phyloP scores from a whole-genome alignment of 2,329 filamentous ascomycete genomes.

The Pleurostoma richardsiae region DNA sequence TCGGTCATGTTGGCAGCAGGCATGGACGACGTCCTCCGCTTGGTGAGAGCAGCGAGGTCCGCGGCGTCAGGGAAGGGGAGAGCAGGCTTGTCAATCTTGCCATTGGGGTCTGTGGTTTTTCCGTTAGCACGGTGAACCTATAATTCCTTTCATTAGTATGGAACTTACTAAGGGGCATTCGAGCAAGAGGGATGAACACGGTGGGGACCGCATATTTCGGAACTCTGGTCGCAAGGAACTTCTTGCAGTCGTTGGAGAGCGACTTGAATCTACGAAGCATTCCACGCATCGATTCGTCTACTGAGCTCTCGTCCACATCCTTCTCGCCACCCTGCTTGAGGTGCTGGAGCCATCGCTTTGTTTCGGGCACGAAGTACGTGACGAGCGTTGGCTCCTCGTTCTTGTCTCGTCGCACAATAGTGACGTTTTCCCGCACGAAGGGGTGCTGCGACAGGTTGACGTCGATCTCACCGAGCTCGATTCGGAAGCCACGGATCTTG shows the following conservation, averaged over 20 bases:
- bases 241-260: slow-evolving; percentile 39
- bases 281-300: no score
- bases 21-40: slow-evolving; percentile 33
- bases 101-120: slow-evolving; percentile 54
- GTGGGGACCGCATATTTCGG: slow-evolving; percentile 73
- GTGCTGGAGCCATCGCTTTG: slow-evolving; percentile 67
- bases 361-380: slow-evolving; percentile 84
- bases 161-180: slow-evolving; percentile 57
- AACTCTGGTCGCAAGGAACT: slow-evolving; percentile 59
- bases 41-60: slow-evolving; percentile 39
- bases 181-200: slow-evolving; percentile 66
- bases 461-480: slow-evolving; percentile 93
- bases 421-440: slow-evolving; percentile 78
- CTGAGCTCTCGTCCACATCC: slow-evolving; percentile 41
- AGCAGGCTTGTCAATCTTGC: slow-evolving; percentile 75
- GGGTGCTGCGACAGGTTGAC: slow-evolving; percentile 70
- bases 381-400: slow-evolving; percentile 83
- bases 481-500: slow-evolving; percentile 93
- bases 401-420: slow-evolving; percentile 75
- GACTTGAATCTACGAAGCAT: slow-evolving; percentile 21
- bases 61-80: slow-evolving; percentile 77
- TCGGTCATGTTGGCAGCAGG: no score
- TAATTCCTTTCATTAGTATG: slow-evolving; percentile 9
- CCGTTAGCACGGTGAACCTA: neutral
- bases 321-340: slow-evolving; percentile 29